Conservation (phyloP, 305 asterid species). For the Fraxinus platypoda region DNA sequence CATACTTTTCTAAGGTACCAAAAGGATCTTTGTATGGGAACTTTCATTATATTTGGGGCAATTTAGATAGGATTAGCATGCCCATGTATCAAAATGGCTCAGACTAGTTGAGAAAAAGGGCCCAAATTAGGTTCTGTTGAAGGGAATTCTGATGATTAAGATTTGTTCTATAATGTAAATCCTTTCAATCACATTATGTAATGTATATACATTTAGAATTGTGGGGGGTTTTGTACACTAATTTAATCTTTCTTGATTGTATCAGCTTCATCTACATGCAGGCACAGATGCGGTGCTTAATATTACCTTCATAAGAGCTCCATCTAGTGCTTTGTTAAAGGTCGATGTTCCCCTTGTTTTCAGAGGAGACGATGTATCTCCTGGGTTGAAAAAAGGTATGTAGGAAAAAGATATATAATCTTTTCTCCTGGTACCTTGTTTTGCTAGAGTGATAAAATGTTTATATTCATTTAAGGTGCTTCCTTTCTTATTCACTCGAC, state of each 20-base stretch:
- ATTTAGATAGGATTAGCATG: neutral
- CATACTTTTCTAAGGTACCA: neutral
- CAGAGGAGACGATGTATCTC: constrained; percentile 88
- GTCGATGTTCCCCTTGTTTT: constrained; percentile 80
- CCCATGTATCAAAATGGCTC: neutral
- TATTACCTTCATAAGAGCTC: constrained; percentile 90
- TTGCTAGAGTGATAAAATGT: neutral
- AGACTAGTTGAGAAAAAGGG: neutral
- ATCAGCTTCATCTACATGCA: constrained; percentile 87
- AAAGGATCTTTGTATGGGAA: neutral
- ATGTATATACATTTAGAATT: neutral
- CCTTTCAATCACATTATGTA: neutral
- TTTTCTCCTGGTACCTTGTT: constrained; percentile 1
- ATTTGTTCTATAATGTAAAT: neutral
- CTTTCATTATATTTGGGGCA: neutral
- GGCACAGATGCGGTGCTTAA: constrained; percentile 79
- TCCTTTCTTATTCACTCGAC: neutral
- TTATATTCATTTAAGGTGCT: neutral
- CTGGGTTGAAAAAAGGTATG: constrained; percentile 86
- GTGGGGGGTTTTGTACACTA: constrained; percentile 20
- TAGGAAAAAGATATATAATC: neutral
- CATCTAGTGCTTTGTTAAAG: constrained; percentile 74
- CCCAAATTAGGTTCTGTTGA: neutral
- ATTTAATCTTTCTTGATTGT: constrained; percentile 31
- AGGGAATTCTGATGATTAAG: neutral